Conservation (phyloP, 805 yeast species). For the Wickerhamia fluorescens region DNA sequence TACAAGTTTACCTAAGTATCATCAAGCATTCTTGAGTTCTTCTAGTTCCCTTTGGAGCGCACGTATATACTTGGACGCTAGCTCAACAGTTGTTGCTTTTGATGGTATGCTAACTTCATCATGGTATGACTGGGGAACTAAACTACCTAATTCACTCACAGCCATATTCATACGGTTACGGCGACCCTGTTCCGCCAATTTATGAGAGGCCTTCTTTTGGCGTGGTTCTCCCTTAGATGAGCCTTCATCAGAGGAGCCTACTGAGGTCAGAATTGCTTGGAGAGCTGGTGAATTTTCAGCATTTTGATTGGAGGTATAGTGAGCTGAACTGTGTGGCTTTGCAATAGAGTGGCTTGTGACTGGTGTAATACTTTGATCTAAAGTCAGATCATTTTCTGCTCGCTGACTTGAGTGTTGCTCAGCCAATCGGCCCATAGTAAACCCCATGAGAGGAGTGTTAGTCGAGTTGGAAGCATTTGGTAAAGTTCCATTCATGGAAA, state of each 20-base stretch:
- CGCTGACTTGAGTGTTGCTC: too few species aligned
- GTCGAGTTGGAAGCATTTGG: background rate
- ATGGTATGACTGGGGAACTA: conserved; percentile 58
- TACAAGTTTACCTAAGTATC: too few species aligned
- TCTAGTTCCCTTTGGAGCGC: conserved; percentile 26
- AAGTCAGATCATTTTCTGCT: too few species aligned
- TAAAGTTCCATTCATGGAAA: too few species aligned
- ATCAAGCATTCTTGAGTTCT: conserved; percentile 6
- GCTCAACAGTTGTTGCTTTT: conserved; percentile 92
- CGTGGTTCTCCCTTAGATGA: conserved; percentile 2
- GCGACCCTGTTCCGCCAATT: conserved; percentile 93
- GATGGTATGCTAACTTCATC: conserved; percentile 63
- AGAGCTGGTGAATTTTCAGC: too few species aligned
- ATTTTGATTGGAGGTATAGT: too few species aligned
- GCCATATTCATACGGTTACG: conserved; percentile 89
- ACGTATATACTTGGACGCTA: conserved; percentile 66
- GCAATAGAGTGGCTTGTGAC: too few species aligned
- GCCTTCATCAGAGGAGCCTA: conserved; percentile 7
- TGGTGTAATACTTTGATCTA: too few species aligned
- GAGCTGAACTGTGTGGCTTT: too few species aligned
- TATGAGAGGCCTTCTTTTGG: conserved; percentile 72
- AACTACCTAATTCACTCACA: conserved; percentile 59
- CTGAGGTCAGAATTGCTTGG: too few species aligned
- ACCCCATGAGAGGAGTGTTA: conserved; percentile 35
- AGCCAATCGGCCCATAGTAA: conserved; percentile 39